Percentiles rank a stretch among this genome's conserved stretches.
phyloP scores from a whole-genome alignment of 116 monocot genomes.

The Dioscorea cayenensis region DNA sequence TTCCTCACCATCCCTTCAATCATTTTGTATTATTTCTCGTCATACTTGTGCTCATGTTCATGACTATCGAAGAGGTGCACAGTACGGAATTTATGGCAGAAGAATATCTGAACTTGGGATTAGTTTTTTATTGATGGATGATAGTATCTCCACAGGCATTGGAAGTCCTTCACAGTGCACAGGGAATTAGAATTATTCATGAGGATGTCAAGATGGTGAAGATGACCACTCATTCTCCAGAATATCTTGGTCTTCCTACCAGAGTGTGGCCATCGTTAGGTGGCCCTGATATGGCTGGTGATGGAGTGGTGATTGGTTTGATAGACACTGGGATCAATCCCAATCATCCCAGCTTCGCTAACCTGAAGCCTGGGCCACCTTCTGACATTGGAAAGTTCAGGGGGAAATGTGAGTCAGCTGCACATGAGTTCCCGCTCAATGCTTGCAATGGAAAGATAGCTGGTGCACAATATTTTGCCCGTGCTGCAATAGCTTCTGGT shows the following conservation, averaged over 20 bases:
- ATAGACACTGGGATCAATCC: constrained; percentile 71
- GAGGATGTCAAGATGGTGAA: constrained; percentile 53
- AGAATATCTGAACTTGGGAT: no score
- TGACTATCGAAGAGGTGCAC: no score
- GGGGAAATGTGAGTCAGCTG: constrained; percentile 47
- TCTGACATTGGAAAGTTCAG: constrained; percentile 20
- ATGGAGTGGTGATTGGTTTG: constrained; percentile 64
- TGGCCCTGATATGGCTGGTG: constrained; percentile 38
- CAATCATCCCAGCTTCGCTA: constrained; percentile 58
- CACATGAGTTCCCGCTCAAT: constrained; percentile 27
- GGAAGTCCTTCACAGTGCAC: constrained; percentile 29
- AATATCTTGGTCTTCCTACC: constrained; percentile 35
- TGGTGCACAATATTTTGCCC: constrained; percentile 53
- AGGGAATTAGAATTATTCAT: constrained; percentile 39
- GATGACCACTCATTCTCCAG: constrained; percentile 63
- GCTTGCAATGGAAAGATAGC: constrained; percentile 74
- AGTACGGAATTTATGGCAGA: no score
- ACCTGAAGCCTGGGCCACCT: not conserved
- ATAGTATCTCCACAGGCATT: constrained; percentile 23
- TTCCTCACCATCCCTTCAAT: not conserved
- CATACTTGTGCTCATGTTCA: no score
- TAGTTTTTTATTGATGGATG: no score
- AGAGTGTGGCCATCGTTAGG: constrained; percentile 55
- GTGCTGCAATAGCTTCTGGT: constrained; percentile 48
- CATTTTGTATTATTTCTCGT: not conserved